Evolutionary conservation across 2,329 filamentous ascomycete species (phyloP), one percentile per base, ranked within the genome.

Genomic region (Aspergillus sp.): DNA sequence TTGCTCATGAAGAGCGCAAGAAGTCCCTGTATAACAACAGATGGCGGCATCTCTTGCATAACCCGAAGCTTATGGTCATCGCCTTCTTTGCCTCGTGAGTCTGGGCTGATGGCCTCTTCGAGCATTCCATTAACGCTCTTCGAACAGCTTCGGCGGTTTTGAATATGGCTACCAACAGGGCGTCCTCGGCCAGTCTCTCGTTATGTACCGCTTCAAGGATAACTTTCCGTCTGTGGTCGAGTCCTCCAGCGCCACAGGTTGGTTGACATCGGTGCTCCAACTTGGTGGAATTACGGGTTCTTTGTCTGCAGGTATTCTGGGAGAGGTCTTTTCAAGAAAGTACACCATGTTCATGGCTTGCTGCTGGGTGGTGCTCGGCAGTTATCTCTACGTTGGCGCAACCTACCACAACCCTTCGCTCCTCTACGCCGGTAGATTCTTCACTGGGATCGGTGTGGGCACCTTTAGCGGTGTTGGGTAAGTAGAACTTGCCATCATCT

Each of bases 251-350:
- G 69, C 72, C 33, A 73, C 70, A 4, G 73, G 73, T 6, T 75
- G 74, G 73, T 67, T 83, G 64, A 83, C 80, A 15, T 81, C 80
- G 3, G 79, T 82, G 72, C 75, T 83, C 17, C 79, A 82, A 61
- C 66, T 83, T 8, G 80, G 81, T 37, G 81, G 80, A 33, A 69
- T 81, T 14, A 58, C 75, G 4, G 73, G 77, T 33, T 76, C 76
- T 2, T 56, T 80, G 9, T 71, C 74, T 35, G 73, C 76, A 31
- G 77, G 77, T 48, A 80, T 77, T 60, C 68, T 82, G 21, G 80
- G 80, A 4, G 81, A 84, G 60, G 78, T 77, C 57, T 75, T 81
- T 44, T 82, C 79, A 1, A 70, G 82, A 52, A 82, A 82, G 62
- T 80, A 79, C 60, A 78, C 78, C 31, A 81, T 84, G 59, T 70